A percentile compares a stretch with the other conserved stretches of the same genome.
Conservation (phyloP, 2,329 filamentous ascomycete species). For the Ophiocordyceps robertsii region DNA sequence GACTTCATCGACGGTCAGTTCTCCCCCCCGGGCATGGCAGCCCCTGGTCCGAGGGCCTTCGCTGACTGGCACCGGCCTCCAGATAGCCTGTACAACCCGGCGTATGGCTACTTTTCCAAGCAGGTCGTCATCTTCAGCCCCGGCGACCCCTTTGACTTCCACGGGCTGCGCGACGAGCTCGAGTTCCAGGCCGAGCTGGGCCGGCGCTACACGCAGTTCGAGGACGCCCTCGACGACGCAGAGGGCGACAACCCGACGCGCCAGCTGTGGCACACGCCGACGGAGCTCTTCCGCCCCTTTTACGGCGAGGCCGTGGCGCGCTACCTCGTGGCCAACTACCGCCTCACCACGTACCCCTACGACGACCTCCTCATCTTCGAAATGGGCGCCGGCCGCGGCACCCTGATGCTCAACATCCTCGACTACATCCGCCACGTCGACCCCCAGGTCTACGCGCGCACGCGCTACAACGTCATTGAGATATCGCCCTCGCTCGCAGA, state of each 20-base stretch:
- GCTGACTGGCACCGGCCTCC: slow-evolving; percentile 12
- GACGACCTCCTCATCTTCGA: slow-evolving; percentile 97
- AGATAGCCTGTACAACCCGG: slow-evolving; percentile 90
- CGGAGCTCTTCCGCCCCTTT: slow-evolving; percentile 89
- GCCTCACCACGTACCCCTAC: slow-evolving; percentile 85
- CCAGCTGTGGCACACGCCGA: slow-evolving; percentile 97
- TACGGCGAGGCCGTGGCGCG: slow-evolving; percentile 97
- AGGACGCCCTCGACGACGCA: slow-evolving; percentile 68
- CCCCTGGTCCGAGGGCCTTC: no score
- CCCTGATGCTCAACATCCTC: slow-evolving; percentile 94
- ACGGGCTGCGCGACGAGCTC: slow-evolving; percentile 64
- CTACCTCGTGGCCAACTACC: slow-evolving; percentile 92
- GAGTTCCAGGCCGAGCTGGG: slow-evolving; percentile 70
- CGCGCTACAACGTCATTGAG: slow-evolving; percentile 90
- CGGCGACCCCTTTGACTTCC: slow-evolving; percentile 84
- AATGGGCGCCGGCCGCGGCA: slow-evolving; percentile 94
- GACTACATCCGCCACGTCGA: slow-evolving; percentile 88
- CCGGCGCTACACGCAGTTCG: slow-evolving; percentile 75
- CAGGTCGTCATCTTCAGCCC: slow-evolving; percentile 93
- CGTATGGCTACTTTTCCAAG: slow-evolving; percentile 94
- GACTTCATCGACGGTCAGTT: slow-evolving; percentile 88
- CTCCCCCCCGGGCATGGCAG: slow-evolving; percentile 1
- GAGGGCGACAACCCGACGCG: slow-evolving; percentile 55
- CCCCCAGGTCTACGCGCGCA: slow-evolving; percentile 85
- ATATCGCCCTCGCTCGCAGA: slow-evolving; percentile 73